Percentiles rank a stretch among this genome's conserved stretches.
Evolutionary conservation across 108 stramenopile genomes (phyloP).

Genomic region (Cyclotella sp.): DNA sequence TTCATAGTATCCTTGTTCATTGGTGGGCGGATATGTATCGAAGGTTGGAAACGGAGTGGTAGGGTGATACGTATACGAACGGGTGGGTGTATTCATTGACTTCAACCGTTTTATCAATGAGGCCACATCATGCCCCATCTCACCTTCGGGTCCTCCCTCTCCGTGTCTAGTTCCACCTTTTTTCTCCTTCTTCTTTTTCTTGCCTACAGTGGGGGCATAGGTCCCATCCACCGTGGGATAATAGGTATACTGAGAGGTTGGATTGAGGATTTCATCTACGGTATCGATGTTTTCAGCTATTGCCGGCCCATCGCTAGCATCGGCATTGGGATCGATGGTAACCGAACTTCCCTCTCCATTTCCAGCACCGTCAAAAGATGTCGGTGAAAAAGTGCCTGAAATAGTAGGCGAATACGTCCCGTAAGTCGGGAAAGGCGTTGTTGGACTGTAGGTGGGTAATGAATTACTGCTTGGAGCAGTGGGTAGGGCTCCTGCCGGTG

Average conservation of each 20-base stretch:
- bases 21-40: slow-evolving; percentile 1
- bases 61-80: slow-evolving; percentile 7
- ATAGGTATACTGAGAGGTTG: background rate
- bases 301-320: background rate
- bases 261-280: background rate
- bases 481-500: slow-evolving; percentile 1
- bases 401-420: slow-evolving; percentile 5
- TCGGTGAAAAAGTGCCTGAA: background rate
- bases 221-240: slow-evolving; percentile 31
- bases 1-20: too few species aligned
- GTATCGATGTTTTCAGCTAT: background rate
- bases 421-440: slow-evolving; percentile 13
- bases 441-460: slow-evolving; percentile 17
- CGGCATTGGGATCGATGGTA: background rate
- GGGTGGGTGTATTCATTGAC: background rate
- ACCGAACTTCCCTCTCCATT: background rate
- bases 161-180: background rate
- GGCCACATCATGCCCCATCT: background rate
- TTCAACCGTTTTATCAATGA: background rate
- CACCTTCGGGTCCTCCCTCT: background rate
- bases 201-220: slow-evolving; percentile 6
- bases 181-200: background rate
- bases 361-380: background rate
- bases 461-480: background rate
- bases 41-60: slow-evolving; percentile 13